Conservation (phyloP, 768 basidiomycete genomes). For the Paxillus ammoniavirescens region DNA sequence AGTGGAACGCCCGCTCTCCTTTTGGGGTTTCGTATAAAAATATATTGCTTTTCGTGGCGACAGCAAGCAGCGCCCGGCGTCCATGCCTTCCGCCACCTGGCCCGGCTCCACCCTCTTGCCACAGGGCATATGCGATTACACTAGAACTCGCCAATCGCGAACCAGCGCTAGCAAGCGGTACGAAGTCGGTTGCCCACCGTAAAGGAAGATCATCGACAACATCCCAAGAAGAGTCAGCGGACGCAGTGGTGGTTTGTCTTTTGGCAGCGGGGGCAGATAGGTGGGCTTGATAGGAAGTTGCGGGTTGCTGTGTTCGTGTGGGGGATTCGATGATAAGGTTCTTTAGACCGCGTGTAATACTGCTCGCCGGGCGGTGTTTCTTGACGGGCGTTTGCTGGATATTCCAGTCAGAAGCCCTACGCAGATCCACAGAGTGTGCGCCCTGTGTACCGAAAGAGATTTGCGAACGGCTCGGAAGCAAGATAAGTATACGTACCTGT, state of each 20-base stretch:
- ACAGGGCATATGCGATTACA: constrained; percentile 67
- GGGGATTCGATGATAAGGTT: constrained; percentile 50
- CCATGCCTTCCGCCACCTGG: constrained; percentile 44
- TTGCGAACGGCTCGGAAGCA: constrained; percentile 7
- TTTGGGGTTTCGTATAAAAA: constrained; percentile 79
- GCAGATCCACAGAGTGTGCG: constrained; percentile 58
- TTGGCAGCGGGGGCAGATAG: constrained; percentile 29
- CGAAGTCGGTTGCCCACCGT: constrained; percentile 86
- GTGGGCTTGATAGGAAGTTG: constrained; percentile 27
- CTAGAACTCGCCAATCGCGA: constrained; percentile 59
- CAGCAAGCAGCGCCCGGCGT: constrained; percentile 59
- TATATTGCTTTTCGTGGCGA: constrained; percentile 72
- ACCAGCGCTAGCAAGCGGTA: constrained; percentile 67
- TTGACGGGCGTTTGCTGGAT: constrained; percentile 44
- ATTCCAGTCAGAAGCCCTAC: constrained; percentile 49
- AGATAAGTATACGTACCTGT: constrained; percentile 44
- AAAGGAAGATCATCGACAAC: constrained; percentile 69
- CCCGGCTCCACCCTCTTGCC: constrained; percentile 53
- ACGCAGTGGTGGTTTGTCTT: constrained; percentile 26
- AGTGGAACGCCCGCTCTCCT: constrained; percentile 79
- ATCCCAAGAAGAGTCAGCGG: constrained; percentile 64
- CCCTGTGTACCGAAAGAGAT: constrained; percentile 38
- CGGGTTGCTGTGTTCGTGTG: constrained; percentile 25
- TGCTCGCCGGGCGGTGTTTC: constrained; percentile 52
- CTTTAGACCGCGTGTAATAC: constrained; percentile 63